Percentiles rank a stretch among this genome's conserved stretches.
Evolutionary conservation across 805 yeast species (phyloP).

Genomic region (Phaffomyces antillensis): DNA sequence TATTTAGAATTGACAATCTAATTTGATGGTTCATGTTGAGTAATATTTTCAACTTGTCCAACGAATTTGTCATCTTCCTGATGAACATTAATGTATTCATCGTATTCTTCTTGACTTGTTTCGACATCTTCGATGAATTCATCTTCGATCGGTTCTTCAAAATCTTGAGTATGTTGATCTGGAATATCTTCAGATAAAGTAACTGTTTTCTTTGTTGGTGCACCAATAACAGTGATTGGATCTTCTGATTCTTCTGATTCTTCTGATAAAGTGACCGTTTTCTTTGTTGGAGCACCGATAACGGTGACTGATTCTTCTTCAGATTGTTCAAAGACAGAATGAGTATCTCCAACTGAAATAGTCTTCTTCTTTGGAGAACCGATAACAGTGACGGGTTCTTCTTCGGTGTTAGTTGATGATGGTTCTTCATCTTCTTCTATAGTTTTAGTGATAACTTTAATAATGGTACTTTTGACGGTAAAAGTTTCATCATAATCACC

Average conservation of each 20-base stretch:
- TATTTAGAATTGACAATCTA: background rate
- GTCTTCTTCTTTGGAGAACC: too few species aligned
- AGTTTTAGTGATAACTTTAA: background rate
- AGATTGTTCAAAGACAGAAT: background rate
- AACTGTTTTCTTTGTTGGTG: too few species aligned
- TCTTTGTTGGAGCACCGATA: too few species aligned
- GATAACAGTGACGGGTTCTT: too few species aligned
- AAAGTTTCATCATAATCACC: background rate
- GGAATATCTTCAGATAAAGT: background rate
- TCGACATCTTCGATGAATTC: slow-evolving; percentile 4
- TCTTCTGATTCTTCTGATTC: too few species aligned
- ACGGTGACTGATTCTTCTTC: background rate
- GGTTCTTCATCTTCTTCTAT: slow-evolving; percentile 4
- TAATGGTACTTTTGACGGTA: background rate
- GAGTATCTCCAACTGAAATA: too few species aligned
- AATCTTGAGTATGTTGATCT: background rate
- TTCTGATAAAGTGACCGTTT: background rate
- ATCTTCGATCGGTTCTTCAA: background rate
- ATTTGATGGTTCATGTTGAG: slow-evolving; percentile 3
- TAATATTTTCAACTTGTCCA: background rate
- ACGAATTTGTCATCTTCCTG: slow-evolving; percentile 1
- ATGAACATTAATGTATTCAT: slow-evolving; percentile 5
- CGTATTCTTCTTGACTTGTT: slow-evolving; percentile 1
- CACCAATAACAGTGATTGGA: too few species aligned
- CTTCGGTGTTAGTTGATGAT: too few species aligned